phyloP scores from a whole-genome alignment of 2,329 filamentous ascomycete genomes.

The Emmonsiellopsis sp. region DNA sequence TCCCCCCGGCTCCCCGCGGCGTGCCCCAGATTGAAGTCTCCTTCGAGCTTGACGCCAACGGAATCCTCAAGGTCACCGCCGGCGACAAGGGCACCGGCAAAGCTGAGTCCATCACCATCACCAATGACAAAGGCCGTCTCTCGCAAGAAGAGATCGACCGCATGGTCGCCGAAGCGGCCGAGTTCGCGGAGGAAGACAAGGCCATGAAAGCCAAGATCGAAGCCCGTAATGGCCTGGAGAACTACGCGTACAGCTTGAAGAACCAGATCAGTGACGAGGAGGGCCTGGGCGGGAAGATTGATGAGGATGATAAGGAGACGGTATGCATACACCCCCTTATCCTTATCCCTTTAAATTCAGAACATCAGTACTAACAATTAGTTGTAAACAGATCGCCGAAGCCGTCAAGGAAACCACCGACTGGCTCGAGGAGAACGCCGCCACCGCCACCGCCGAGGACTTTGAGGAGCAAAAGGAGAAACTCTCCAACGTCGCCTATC shows the following conservation, averaged over 20 bases:
- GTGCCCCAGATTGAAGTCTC: conserved; percentile 97
- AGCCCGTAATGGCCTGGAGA: conserved; percentile 92
- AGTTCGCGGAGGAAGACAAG: conserved; percentile 99
- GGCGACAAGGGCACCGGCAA: conserved; percentile 98
- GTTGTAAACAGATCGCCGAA: conserved; percentile 57
- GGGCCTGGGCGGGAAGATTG: conserved; percentile 95
- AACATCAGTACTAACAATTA: conserved; percentile 15
- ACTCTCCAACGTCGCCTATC: conserved; percentile 90
- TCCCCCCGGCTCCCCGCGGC: conserved; percentile 88
- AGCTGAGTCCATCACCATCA: conserved; percentile 95
- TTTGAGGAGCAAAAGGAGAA: conserved; percentile 99
- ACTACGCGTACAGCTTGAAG: conserved; percentile 98
- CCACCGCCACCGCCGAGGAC: conserved; percentile 78
- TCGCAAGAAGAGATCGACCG: conserved; percentile 96
- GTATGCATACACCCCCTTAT: conserved; percentile 40
- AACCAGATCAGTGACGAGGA: conserved; percentile 98
- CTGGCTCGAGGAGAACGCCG: conserved; percentile 93
- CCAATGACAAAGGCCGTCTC: conserved; percentile 97
- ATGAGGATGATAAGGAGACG: conserved; percentile 96
- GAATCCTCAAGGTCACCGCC: conserved; percentile 93
- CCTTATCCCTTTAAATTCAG: conserved; percentile 17
- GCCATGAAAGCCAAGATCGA: conserved; percentile 94
- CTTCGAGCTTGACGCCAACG: conserved; percentile 96
- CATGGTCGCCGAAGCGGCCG: conserved; percentile 97
- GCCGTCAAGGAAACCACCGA: conserved; percentile 95